Conservation (phyloP, 345 rosid species). For the Eucalyptus curtisii region DNA sequence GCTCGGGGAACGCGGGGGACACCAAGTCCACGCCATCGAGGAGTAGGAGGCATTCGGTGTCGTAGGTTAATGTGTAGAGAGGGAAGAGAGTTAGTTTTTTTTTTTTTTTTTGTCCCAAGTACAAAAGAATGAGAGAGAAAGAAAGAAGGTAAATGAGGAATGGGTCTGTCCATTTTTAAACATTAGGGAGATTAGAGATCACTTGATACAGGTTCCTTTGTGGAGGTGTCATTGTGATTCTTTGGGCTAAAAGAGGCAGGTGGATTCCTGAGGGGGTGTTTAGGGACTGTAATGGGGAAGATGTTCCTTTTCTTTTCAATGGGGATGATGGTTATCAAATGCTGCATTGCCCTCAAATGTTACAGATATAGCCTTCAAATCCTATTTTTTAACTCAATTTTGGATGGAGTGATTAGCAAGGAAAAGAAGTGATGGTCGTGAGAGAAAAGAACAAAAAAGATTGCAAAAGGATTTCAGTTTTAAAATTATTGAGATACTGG, state of each 20-base stretch:
- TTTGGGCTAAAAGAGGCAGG: neutral
- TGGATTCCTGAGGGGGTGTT: neutral
- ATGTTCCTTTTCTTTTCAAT: neutral
- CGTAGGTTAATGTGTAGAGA: neutral
- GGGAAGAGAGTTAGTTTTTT: neutral
- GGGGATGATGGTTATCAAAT: neutral
- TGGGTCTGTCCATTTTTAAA: neutral
- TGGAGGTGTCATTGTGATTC: neutral
- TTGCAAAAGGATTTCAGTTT: neutral
- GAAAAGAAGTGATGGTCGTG: neutral
- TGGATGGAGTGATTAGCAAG: neutral
- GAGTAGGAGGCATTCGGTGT: conserved; percentile 48
- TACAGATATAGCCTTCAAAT: neutral
- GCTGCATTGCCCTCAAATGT: neutral
- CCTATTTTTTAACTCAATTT: neutral
- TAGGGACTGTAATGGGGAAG: neutral
- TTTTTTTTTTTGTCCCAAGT: neutral
- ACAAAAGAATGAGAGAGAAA: neutral
- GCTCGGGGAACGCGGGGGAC: conserved; percentile 51
- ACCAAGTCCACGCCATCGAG: conserved; percentile 72
- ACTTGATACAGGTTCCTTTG: neutral
- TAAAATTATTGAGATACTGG: neutral
- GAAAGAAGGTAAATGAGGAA: neutral
- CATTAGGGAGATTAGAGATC: neutral
- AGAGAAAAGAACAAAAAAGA: neutral